These are phyloP conservation scores for Prunus armeniaca DNA, from an alignment of 306 rosid species.

Conservation along the genomic window DNA sequence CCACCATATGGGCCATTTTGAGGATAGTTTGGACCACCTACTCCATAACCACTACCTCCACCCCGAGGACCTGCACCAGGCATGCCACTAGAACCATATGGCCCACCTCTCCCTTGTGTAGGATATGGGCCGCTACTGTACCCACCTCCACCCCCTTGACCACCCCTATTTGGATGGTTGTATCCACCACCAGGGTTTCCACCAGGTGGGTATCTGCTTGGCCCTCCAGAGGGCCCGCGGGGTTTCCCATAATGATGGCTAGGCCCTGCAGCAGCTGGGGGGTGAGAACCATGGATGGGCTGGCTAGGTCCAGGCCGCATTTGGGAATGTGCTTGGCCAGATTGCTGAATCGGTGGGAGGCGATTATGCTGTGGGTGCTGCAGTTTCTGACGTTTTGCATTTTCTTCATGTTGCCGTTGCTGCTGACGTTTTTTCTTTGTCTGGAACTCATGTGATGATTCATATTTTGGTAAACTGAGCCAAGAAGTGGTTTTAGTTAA, in stretches of 20 bases:
- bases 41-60: conserved; percentile 49
- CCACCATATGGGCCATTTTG: conserved; percentile 43
- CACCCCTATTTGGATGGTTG: conserved; percentile 41
- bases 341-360: conserved; percentile 50
- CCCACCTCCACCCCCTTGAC: conserved; percentile 42
- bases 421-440: conserved; percentile 53
- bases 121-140: conserved; percentile 42
- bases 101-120: conserved; percentile 48
- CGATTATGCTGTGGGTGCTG: conserved; percentile 50
- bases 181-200: conserved; percentile 45
- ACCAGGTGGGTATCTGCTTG: conserved; percentile 38
- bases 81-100: conserved; percentile 42
- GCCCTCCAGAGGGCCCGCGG: conserved; percentile 51
- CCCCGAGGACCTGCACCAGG: conserved; percentile 46
- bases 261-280: conserved; percentile 40
- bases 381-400: conserved; percentile 50
- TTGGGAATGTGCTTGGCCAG: conserved; percentile 52
- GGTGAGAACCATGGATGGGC: conserved; percentile 40
- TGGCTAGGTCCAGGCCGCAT: conserved; percentile 49
- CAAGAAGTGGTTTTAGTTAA: background rate
- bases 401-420: conserved; percentile 50
- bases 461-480: conserved; percentile 47
- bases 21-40: conserved; percentile 41
- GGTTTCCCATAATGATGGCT: conserved; percentile 48
- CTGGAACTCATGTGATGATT: conserved; percentile 53